Percentiles rank a stretch among this genome's conserved stretches.
Evolutionary conservation across 169 alveolate species (phyloP).

Genomic region (Cryptosporidium parvum): DNA sequence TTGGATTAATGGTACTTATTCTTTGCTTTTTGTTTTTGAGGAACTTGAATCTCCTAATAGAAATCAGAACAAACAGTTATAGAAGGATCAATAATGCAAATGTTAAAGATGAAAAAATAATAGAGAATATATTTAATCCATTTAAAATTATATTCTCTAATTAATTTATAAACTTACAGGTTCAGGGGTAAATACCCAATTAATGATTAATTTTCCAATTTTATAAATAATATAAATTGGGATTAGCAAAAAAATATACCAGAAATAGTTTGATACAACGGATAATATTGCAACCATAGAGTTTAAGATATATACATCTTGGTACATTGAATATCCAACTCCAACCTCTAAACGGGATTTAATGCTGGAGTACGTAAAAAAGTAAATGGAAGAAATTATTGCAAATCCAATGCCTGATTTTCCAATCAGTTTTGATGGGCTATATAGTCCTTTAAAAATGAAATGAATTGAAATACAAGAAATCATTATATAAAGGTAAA

Average conservation of each 20-base stretch:
- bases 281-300: constrained; percentile 49
- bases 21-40: constrained; percentile 13
- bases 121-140: not conserved
- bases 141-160: not conserved
- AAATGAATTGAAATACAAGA: constrained; percentile 19
- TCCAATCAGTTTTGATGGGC: not conserved
- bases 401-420: constrained; percentile 22
- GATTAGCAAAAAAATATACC: constrained; percentile 64
- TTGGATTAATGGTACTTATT: not conserved
- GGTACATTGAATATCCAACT: constrained; percentile 65
- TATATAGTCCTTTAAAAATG: constrained; percentile 33
- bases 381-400: constrained; percentile 21
- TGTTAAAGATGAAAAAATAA: not conserved
- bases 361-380: constrained; percentile 49
- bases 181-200: constrained; percentile 77
- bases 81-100: no score
- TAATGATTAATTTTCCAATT: constrained; percentile 16
- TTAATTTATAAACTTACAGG: constrained; percentile 53
- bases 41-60: constrained; percentile 31
- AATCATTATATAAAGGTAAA: constrained; percentile 28
- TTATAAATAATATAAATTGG: constrained; percentile 58
- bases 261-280: constrained; percentile 31
- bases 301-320: constrained; percentile 72
- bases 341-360: constrained; percentile 56
- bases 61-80: not conserved